Conservation (phyloP, 805 yeast species). For the Metschnikowia cubensis region DNA sequence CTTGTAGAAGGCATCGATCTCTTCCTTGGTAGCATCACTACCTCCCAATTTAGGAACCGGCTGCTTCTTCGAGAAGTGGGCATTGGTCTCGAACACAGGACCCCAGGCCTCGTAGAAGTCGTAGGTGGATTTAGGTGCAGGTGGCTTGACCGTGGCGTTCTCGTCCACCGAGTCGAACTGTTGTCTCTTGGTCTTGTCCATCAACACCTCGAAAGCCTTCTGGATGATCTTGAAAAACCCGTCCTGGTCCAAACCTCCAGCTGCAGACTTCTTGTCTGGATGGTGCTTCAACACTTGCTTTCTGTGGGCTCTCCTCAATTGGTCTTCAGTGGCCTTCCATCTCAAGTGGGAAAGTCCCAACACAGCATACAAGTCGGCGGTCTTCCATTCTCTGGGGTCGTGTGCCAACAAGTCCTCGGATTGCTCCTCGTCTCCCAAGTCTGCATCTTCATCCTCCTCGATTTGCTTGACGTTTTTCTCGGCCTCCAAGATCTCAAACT, state of each 20-base stretch:
- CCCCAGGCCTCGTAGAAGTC: conserved; percentile 92
- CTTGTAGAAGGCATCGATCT: conserved; percentile 82
- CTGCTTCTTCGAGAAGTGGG: conserved; percentile 85
- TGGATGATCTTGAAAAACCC: conserved; percentile 97
- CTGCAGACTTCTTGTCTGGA: conserved; percentile 95
- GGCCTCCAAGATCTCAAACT: conserved; percentile 90
- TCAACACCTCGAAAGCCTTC: conserved; percentile 87
- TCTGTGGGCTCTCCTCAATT: conserved; percentile 95
- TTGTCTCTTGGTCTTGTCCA: conserved; percentile 81
- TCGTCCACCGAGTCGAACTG: conserved; percentile 96
- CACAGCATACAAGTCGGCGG: conserved; percentile 93
- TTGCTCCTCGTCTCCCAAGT: conserved; percentile 73
- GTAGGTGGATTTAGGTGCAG: conserved; percentile 58
- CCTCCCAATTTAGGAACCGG: conserved; percentile 85
- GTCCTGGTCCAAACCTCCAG: conserved; percentile 86
- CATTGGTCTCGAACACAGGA: conserved; percentile 86
- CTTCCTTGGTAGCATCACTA: conserved; percentile 62
- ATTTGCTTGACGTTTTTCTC: conserved; percentile 73
- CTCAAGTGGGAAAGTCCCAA: conserved; percentile 90
- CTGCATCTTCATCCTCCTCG: conserved; percentile 61
- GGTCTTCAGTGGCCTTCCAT: conserved; percentile 87
- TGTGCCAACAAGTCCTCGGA: conserved; percentile 66
- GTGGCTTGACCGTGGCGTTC: conserved; percentile 80
- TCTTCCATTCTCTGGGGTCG: conserved; percentile 98
- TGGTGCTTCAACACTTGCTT: conserved; percentile 94